phyloP scores from a whole-genome alignment of 345 rosid genomes.

The Erodium maritimum region DNA sequence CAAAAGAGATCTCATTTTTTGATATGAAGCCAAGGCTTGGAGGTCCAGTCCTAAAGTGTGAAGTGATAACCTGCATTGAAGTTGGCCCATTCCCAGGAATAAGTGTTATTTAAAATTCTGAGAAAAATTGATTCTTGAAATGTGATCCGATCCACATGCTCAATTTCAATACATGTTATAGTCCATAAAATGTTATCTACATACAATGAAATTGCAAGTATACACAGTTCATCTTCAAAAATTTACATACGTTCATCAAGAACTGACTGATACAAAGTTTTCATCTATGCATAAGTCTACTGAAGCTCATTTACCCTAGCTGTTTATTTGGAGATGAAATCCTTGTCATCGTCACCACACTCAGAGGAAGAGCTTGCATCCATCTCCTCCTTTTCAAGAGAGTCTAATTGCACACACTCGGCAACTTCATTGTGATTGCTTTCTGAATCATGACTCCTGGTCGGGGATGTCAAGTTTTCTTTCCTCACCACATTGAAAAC shows the following conservation, averaged over 20 bases:
- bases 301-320: conserved; percentile 1
- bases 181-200: not conserved
- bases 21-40: no score
- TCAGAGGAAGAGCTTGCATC: conserved; percentile 66
- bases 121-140: no score
- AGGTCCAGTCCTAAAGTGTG: no score
- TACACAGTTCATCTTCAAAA: not conserved
- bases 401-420: conserved; percentile 59
- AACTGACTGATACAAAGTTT: not conserved
- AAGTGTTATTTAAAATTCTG: no score
- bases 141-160: no score
- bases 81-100: no score
- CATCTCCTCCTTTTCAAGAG: conserved; percentile 51
- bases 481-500: conserved; percentile 64
- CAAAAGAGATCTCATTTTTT: no score
- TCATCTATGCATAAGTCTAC: not conserved
- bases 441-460: conserved; percentile 25
- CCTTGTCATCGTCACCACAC: conserved; percentile 25
- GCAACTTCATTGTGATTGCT: conserved; percentile 29
- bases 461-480: conserved; percentile 35
- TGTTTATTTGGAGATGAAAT: no score
- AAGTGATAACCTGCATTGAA: no score
- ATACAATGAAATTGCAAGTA: not conserved
- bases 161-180: no score
- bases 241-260: not conserved